Evolutionary conservation across 352 stramenopile genomes (phyloP).

Genomic region (Phytophthora pinifolia): DNA sequence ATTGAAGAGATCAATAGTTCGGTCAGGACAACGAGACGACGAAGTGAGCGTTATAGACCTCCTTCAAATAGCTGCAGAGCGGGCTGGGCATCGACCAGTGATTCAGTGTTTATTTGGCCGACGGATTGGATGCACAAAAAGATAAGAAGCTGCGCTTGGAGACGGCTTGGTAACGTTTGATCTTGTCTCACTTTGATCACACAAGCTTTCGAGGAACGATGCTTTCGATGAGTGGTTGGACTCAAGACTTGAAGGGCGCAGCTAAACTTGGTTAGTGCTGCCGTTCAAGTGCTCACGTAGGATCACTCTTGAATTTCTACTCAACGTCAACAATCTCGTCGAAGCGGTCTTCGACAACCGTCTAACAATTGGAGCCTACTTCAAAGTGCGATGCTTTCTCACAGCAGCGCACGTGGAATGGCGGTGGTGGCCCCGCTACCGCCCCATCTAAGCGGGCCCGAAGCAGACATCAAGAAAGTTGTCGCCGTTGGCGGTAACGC

Average conservation of each 20-base stretch:
- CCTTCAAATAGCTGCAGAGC: conserved; percentile 4
- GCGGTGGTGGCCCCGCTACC: conserved; percentile 15
- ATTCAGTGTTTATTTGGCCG: background rate
- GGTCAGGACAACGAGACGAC: conserved; percentile 7
- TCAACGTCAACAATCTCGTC: conserved; percentile 1
- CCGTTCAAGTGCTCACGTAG: background rate
- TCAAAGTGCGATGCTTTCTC: conserved; percentile 18
- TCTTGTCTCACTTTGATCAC: background rate
- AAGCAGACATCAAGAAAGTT: conserved; percentile 5
- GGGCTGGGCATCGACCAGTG: background rate
- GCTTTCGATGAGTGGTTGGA: background rate
- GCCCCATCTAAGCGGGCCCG: conserved; percentile 2
- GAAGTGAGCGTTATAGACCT: conserved; percentile 11
- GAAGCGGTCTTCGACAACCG: conserved; percentile 15
- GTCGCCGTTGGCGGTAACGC: too few relatives aligned
- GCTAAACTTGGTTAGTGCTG: conserved; percentile 9
- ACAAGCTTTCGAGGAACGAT: background rate
- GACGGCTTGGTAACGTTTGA: background rate
- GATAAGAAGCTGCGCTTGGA: conserved; percentile 9
- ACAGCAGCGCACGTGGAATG: conserved; percentile 15
- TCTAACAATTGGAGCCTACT: conserved; percentile 10
- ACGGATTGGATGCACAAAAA: conserved; percentile 7
- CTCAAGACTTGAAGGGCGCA: background rate
- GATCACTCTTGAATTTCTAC: conserved; percentile 15
- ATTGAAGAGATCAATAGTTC: conserved; percentile 1